Evolutionary conservation across 257 asterid species (phyloP), one percentile per base, ranked within the genome.

Genomic region (Scutellaria baicalensis): DNA sequence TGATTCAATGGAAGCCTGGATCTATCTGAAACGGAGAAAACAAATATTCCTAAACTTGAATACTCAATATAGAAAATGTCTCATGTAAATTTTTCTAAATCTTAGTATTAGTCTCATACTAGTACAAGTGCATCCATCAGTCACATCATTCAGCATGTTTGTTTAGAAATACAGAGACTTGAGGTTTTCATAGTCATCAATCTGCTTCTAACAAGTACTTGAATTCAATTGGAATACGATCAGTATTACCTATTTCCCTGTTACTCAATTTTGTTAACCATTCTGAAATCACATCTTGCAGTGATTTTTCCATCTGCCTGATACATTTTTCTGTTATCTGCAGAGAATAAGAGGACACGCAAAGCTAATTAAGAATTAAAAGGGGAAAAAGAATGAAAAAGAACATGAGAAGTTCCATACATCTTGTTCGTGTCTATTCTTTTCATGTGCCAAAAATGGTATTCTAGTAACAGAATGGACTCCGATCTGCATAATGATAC

Each of bases 311-410:
- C 91, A 81, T 84, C 79, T 79, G 86, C 76, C 89, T 81, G 64
- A 93, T 79, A 76, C 96, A 89, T 77, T 74, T 89, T 77, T 84
- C 97, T 10, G 99, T 91, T 68, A 93, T 87, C 97, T 91, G 77
- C 76, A 69, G 21, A 75, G 59, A 66, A 61, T 6, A 68, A 52
- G 14, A 58, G 21, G 39, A 38, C 8, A 57, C 27, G 17, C 40
- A 64, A 51, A 23, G 62, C 9, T 10, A 8, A 10, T 33, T 23
- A 6, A 48, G 11, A 16, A 66, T 3, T 3, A 62, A 17, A 27
- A 0, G 45, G 60, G 14, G 47, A 23, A 50, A 21, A 12, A 31
- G 58, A 31, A 60, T 44, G 48, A 45, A 33, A 68, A 10, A 12
- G 14, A 67, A 23, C n/a, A 71, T 14, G 61, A 61, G 59, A 36